phyloP scores from a whole-genome alignment of 1,139 yeast genomes.

The Geotrichum australiense region DNA sequence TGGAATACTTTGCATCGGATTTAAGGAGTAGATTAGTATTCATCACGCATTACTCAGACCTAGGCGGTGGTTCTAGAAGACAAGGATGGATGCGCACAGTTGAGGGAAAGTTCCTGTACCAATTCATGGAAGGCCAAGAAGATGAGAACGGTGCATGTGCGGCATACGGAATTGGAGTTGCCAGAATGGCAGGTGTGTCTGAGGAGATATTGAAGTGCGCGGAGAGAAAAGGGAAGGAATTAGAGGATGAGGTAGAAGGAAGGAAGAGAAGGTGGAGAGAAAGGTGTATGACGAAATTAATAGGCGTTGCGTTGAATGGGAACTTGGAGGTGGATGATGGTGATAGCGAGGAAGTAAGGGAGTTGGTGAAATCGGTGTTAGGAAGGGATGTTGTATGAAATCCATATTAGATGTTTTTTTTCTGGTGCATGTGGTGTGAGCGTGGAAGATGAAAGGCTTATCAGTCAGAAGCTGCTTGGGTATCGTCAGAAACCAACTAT shows the following conservation, averaged over 20 bases:
- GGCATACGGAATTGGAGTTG: conserved; percentile 1
- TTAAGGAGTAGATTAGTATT: conserved; percentile 57
- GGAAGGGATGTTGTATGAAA: too few relatives aligned
- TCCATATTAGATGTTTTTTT: too few relatives aligned
- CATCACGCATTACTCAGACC: conserved; percentile 82
- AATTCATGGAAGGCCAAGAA: conserved; percentile 1
- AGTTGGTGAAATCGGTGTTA: too few relatives aligned
- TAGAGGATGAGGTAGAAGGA: background rate
- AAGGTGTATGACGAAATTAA: too few relatives aligned
- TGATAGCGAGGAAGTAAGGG: too few relatives aligned
- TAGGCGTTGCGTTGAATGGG: background rate
- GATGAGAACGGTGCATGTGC: background rate
- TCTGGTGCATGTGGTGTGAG: too few relatives aligned
- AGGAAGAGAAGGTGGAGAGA: background rate
- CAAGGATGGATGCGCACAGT: conserved; percentile 4
- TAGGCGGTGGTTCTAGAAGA: conserved; percentile 37
- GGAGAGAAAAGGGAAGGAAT: background rate
- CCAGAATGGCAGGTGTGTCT: conserved; percentile 1
- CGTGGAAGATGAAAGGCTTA: too few relatives aligned
- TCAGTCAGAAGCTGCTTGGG: too few relatives aligned
- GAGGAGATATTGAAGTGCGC: background rate
- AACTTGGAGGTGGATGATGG: background rate
- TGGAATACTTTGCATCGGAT: conserved; percentile 50
- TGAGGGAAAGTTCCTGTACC: background rate
- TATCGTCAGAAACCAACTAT: too few relatives aligned